These are phyloP conservation scores for Paecilomyces sp. DNA, from an alignment of 2,329 filamentous ascomycete species.

Conservation along the genomic window DNA sequence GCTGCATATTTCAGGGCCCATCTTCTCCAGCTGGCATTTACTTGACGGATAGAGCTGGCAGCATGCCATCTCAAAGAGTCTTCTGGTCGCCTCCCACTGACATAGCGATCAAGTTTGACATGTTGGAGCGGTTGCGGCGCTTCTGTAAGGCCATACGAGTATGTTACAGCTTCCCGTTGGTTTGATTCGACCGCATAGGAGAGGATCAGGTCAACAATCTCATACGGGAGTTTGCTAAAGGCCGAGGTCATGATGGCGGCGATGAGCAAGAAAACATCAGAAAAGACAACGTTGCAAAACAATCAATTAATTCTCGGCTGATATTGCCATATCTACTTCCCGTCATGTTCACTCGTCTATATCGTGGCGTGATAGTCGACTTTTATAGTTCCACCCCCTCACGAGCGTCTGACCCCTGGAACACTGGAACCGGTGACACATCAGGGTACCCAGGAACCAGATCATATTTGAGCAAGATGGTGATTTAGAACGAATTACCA, in stretches of 20 bases:
- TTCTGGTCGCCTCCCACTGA: conserved; percentile 44
- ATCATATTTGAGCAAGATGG: neutral
- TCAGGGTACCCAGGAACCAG: neutral
- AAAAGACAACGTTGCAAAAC: neutral
- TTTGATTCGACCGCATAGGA: conserved; percentile 42
- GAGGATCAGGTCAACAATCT: conserved; percentile 47
- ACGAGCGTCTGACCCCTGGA: neutral
- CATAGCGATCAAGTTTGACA: conserved; percentile 40
- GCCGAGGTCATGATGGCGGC: neutral
- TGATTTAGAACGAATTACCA: neutral
- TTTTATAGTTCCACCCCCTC: neutral
- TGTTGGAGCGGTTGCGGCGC: conserved; percentile 40
- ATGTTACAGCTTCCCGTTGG: conserved; percentile 39
- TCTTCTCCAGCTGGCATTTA: conserved; percentile 46
- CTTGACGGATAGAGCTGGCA: conserved; percentile 41
- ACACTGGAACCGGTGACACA: neutral
- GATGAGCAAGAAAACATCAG: neutral
- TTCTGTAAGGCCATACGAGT: conserved; percentile 48
- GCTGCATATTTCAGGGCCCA: conserved; percentile 47
- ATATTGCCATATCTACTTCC: neutral
- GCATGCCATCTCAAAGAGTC: conserved; percentile 48
- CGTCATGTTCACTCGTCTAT: neutral
- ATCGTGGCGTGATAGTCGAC: neutral
- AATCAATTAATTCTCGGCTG: neutral
- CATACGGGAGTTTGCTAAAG: conserved; percentile 44